Evolutionary conservation across 208 protist species (phyloP).

Genomic region (Crithidia bombi): DNA sequence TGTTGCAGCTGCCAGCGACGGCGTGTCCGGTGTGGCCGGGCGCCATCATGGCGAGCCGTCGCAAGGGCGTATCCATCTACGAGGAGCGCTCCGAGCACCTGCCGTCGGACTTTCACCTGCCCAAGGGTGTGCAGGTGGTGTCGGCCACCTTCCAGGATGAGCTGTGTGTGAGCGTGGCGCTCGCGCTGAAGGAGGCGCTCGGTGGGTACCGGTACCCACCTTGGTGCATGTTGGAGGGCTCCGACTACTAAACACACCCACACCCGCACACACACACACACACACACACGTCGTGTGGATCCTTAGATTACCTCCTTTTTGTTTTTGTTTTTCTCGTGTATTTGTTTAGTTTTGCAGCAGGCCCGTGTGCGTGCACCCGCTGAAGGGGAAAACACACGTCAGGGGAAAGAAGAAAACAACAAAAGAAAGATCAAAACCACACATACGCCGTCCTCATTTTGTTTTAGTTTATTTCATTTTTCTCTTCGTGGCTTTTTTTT

Average conservation of each 20-base stretch:
- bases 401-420: neutral
- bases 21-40: constrained; percentile 72
- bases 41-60: constrained; percentile 30
- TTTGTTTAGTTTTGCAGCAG: too few species aligned
- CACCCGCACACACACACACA: neutral
- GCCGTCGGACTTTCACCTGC: constrained; percentile 65
- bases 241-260: constrained; percentile 26
- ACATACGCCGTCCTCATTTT: too few species aligned
- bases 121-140: constrained; percentile 87
- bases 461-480: constrained; percentile 8
- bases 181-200: constrained; percentile 61
- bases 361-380: neutral
- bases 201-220: constrained; percentile 85
- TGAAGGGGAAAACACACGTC: neutral
- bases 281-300: neutral
- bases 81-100: constrained; percentile 35
- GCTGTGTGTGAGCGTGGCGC: constrained; percentile 66
- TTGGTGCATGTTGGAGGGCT: constrained; percentile 70
- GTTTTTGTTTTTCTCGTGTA: neutral
- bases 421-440: neutral
- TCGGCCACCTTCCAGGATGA: constrained; percentile 68
- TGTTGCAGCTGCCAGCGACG: constrained; percentile 79
- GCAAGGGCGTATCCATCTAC: constrained; percentile 35
- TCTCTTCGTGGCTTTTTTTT: neutral
- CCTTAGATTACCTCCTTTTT: too few species aligned